Percentiles rank a stretch among this genome's conserved stretches.
These are phyloP conservation scores for Kregervanrija pseudodelftensis DNA, from an alignment of 805 yeast genomes.

Conservation along the genomic window DNA sequence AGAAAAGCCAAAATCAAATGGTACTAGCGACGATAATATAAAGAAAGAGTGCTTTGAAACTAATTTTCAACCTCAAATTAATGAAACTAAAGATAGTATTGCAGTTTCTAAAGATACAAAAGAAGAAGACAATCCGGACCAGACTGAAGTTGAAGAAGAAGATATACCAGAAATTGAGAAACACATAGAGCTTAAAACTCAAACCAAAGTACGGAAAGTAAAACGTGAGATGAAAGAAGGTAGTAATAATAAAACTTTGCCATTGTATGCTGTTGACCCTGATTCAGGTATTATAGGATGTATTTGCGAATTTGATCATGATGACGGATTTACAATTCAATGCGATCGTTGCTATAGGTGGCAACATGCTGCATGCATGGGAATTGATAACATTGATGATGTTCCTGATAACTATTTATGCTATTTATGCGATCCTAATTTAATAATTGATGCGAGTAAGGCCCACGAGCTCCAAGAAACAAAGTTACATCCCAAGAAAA, in stretches of 20 bases:
- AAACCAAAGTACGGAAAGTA: not conserved
- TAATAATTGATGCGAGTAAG: slow-evolving; percentile 34
- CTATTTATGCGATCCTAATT: slow-evolving; percentile 55
- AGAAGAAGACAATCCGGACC: slow-evolving; percentile 1
- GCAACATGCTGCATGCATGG: slow-evolving; percentile 94
- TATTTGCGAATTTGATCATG: slow-evolving; percentile 79
- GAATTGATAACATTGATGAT: slow-evolving; percentile 58
- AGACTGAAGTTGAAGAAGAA: not conserved
- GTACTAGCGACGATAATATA: no score
- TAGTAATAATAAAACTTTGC: slow-evolving; percentile 7
- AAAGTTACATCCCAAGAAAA: slow-evolving; percentile 26
- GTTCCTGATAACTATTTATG: slow-evolving; percentile 83
- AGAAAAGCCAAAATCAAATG: no score
- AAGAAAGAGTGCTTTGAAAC: no score
- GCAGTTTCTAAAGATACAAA: not conserved
- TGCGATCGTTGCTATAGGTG: slow-evolving; percentile 89
- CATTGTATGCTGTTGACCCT: slow-evolving; percentile 59
- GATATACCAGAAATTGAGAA: not conserved
- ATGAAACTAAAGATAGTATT: no score
- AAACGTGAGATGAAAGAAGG: not conserved
- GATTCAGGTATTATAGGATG: slow-evolving; percentile 87
- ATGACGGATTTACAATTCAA: slow-evolving; percentile 91
- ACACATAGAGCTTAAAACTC: not conserved
- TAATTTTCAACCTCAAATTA: no score
- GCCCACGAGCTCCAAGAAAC: slow-evolving; percentile 30